Percentiles rank a stretch among this genome's conserved stretches.
These are phyloP conservation scores for Fraxinus angustifolia DNA, from an alignment of 305 asterid genomes.

Conservation along the genomic window DNA sequence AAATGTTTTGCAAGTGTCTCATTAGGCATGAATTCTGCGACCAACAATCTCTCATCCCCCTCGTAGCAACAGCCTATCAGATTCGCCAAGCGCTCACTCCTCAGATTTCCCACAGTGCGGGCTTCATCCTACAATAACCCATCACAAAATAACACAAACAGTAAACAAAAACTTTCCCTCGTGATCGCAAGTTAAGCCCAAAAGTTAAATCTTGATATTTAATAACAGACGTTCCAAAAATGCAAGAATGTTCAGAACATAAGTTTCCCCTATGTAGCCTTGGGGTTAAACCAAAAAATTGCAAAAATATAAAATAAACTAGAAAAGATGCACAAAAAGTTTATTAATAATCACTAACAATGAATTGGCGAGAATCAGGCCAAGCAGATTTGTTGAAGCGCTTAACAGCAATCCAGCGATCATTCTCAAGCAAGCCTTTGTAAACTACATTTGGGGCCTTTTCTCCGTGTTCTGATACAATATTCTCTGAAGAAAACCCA, in stretches of 20 bases:
- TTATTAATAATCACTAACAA: constrained; percentile 33
- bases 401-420: constrained; percentile 72
- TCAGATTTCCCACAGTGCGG: constrained; percentile 68
- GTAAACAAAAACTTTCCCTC: neutral
- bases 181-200: neutral
- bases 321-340: neutral
- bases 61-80: constrained; percentile 75
- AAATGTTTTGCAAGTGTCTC: constrained; percentile 90
- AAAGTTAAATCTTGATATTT: constrained; percentile 10
- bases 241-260: neutral
- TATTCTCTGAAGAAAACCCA: constrained; percentile 68
- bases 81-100: constrained; percentile 81
- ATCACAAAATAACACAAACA: constrained; percentile 13
- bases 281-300: neutral
- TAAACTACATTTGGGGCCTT: constrained; percentile 91
- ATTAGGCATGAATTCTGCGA: constrained; percentile 92
- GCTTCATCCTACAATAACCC: constrained; percentile 67
- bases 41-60: constrained; percentile 83
- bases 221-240: neutral
- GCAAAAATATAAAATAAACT: neutral
- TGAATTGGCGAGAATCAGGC: constrained; percentile 88
- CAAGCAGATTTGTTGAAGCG: constrained; percentile 84
- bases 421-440: constrained; percentile 66
- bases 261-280: neutral
- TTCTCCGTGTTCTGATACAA: constrained; percentile 92